Conservation (phyloP, 148 eudicot species). For the Euryodendron excelsum region DNA sequence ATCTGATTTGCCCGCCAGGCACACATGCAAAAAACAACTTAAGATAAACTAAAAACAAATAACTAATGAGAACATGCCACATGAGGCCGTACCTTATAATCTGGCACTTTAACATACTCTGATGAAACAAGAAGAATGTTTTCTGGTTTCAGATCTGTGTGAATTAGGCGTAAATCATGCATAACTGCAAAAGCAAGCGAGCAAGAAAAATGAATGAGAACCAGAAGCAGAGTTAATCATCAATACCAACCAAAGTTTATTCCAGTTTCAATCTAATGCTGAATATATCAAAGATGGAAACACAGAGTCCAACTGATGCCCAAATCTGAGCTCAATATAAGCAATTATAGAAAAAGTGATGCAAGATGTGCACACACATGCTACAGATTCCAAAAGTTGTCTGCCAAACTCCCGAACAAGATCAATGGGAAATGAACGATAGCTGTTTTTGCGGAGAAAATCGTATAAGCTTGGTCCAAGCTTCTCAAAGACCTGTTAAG, state of each 20-base stretch:
- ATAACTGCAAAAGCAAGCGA: constrained; percentile 45
- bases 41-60: not conserved
- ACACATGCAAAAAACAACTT: not conserved
- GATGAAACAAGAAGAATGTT: constrained; percentile 59
- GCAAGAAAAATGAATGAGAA: constrained; percentile 14
- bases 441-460: constrained; percentile 66
- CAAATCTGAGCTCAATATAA: constrained; percentile 3
- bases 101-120: constrained; percentile 54
- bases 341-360: constrained; percentile 13
- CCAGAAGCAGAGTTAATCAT: not conserved
- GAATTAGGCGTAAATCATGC: constrained; percentile 63
- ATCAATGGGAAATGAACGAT: constrained; percentile 67
- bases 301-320: not conserved
- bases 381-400: constrained; percentile 68
- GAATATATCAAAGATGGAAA: not conserved
- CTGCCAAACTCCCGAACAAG: constrained; percentile 68
- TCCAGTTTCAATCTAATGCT: not conserved
- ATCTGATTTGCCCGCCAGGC: not conserved
- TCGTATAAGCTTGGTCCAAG: constrained; percentile 71
- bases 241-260: not conserved
- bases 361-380: constrained; percentile 55
- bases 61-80: not conserved
- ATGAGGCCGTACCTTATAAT: constrained; percentile 43
- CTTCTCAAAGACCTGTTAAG: constrained; percentile 67
- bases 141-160: constrained; percentile 65